A percentile compares a stretch with the other conserved stretches of the same genome.
phyloP scores from a whole-genome alignment of 352 stramenopile genomes.

The Aphanomyces astaci region DNA sequence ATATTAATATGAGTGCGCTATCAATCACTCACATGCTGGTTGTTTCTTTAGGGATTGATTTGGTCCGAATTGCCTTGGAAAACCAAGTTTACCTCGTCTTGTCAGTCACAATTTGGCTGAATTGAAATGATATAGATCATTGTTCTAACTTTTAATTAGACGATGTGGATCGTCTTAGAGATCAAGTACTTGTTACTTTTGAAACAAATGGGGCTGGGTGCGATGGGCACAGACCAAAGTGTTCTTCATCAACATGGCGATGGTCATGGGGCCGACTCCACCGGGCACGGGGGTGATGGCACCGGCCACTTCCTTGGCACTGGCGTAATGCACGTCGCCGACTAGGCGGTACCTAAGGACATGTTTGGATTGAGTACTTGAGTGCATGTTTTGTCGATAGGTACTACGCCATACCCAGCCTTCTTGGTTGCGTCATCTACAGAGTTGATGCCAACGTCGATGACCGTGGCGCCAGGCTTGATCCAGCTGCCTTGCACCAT shows the following conservation, averaged over 20 bases:
- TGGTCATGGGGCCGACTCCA: slow-evolving; percentile 98
- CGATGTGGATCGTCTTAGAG: too few species aligned
- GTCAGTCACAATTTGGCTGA: too few species aligned
- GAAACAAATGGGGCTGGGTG: neutral
- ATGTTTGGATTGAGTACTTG: slow-evolving; percentile 27
- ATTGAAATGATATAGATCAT: too few species aligned
- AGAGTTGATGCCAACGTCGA: slow-evolving; percentile 99
- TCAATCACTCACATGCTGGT: too few species aligned
- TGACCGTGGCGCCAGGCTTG: slow-evolving; percentile 94
- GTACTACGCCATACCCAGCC: neutral
- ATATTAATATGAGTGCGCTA: too few species aligned
- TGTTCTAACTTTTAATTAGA: too few species aligned
- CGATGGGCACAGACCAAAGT: slow-evolving; percentile 30
- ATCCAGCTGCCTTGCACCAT: slow-evolving; percentile 94
- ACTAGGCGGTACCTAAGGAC: slow-evolving; percentile 93
- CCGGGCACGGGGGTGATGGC: slow-evolving; percentile 96
- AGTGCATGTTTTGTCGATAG: neutral
- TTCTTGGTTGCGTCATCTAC: slow-evolving; percentile 59
- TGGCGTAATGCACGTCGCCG: slow-evolving; percentile 93
- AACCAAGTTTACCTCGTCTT: too few species aligned
- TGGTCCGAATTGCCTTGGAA: too few species aligned
- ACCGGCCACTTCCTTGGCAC: slow-evolving; percentile 70
- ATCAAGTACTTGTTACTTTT: slow-evolving; percentile 7
- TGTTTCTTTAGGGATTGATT: too few species aligned
- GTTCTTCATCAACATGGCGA: slow-evolving; percentile 92